phyloP scores from a whole-genome alignment of 148 eudicot genomes.

The Selenicereus undatus region DNA sequence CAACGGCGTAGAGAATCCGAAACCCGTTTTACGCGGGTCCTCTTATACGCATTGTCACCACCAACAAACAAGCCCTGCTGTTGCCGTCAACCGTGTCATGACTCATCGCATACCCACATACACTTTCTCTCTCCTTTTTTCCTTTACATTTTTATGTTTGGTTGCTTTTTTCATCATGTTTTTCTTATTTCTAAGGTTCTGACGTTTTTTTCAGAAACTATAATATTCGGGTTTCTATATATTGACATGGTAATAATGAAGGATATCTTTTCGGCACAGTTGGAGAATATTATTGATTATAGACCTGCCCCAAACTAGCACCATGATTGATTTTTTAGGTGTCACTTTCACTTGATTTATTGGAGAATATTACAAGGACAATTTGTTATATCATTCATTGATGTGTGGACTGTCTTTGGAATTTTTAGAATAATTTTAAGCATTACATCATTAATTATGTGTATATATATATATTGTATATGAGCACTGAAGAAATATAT shows the following conservation, averaged over 20 bases:
- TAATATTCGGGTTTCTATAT: constrained; percentile 18
- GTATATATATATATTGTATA: not conserved
- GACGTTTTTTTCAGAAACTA: not conserved
- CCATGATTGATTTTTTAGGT: constrained; percentile 8
- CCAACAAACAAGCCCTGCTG: constrained; percentile 10
- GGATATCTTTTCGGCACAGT: not conserved
- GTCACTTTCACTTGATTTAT: not conserved
- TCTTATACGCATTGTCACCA: constrained; percentile 10
- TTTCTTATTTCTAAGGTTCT: not conserved
- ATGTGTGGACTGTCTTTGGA: not conserved
- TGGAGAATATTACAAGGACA: not conserved
- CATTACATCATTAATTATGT: not conserved
- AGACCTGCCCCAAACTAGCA: not conserved
- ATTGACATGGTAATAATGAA: constrained; percentile 17
- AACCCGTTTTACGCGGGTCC: constrained; percentile 40
- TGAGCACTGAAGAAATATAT: not conserved
- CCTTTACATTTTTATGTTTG: not conserved
- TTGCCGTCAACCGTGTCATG: constrained; percentile 30
- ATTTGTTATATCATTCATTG: not conserved
- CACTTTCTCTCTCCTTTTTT: not conserved
- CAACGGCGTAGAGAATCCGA: constrained; percentile 34
- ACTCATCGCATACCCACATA: constrained; percentile 22
- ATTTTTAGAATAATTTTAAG: not conserved
- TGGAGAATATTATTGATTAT: constrained; percentile 7
- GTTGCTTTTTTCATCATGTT: not conserved